Percentiles rank a stretch among this genome's conserved stretches.
phyloP scores from a whole-genome alignment of 2,329 filamentous ascomycete species.

The Pyrenophora graminea region DNA sequence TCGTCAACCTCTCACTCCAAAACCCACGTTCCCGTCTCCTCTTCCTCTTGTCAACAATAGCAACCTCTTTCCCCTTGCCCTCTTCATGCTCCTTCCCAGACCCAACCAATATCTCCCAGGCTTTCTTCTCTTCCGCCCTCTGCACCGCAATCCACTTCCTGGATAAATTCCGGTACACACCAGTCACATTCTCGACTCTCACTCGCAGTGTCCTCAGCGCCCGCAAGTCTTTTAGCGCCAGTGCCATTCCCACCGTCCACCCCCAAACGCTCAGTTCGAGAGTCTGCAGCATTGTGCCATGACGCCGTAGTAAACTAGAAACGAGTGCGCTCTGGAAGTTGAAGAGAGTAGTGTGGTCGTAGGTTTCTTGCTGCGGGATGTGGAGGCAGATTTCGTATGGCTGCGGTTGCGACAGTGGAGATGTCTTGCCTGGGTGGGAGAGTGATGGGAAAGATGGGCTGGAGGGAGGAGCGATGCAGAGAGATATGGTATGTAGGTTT shows the following conservation, averaged over 20 bases:
- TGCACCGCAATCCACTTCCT: constrained; percentile 13
- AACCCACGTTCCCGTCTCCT: background rate
- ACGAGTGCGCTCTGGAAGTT: constrained; percentile 37
- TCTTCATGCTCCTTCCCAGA: too few relatives aligned
- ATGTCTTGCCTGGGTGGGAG: constrained; percentile 49
- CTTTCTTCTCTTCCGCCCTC: constrained; percentile 15
- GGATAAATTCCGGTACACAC: constrained; percentile 17
- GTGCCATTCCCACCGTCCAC: constrained; percentile 28
- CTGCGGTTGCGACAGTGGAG: constrained; percentile 9
- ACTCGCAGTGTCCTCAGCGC: constrained; percentile 31
- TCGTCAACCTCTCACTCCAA: constrained; percentile 24
- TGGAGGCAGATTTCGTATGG: constrained; percentile 3
- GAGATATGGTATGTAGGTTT: constrained; percentile 70
- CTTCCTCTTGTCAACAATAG: too few relatives aligned
- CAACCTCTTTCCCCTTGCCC: too few relatives aligned
- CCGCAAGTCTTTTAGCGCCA: constrained; percentile 23
- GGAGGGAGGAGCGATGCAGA: constrained; percentile 65
- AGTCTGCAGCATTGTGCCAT: constrained; percentile 30
- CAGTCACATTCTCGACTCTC: constrained; percentile 25
- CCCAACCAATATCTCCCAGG: constrained; percentile 23
- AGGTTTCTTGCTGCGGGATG: constrained; percentile 16
- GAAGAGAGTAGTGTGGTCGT: constrained; percentile 27
- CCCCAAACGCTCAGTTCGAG: constrained; percentile 39
- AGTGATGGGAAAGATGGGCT: background rate
- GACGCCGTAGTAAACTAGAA: constrained; percentile 29